Evolutionary conservation across 2,329 filamentous ascomycete genomes (phyloP).

Genomic region (Paecilomyces fulvus): DNA sequence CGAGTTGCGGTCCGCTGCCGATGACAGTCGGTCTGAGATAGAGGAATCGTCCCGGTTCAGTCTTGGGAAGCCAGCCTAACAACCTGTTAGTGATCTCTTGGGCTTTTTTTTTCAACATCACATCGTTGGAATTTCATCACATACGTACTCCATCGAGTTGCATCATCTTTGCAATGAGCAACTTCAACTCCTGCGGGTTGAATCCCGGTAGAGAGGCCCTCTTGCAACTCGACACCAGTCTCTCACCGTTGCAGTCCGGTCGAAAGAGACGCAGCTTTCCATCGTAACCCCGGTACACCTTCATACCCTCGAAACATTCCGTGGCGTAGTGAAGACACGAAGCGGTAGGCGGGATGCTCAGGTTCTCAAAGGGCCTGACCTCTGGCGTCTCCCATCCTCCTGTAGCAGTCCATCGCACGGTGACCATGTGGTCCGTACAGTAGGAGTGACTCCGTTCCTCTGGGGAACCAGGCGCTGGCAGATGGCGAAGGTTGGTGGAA

Average conservation of each 20-base stretch:
- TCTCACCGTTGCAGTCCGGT: slow-evolving; percentile 61
- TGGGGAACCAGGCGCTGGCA: slow-evolving; percentile 30
- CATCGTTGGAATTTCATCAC: slow-evolving; percentile 7
- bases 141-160: slow-evolving; percentile 48
- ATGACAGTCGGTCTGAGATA: slow-evolving; percentile 82
- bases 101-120: not conserved
- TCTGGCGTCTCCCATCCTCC: slow-evolving; percentile 66
- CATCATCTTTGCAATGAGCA: slow-evolving; percentile 65
- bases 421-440: slow-evolving; percentile 84
- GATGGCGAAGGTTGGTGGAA: slow-evolving; percentile 24
- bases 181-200: slow-evolving; percentile 61
- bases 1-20: slow-evolving; percentile 65
- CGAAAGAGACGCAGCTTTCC: slow-evolving; percentile 69
- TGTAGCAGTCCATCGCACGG: slow-evolving; percentile 56
- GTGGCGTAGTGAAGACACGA: slow-evolving; percentile 82
- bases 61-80: not conserved
- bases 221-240: slow-evolving; percentile 41
- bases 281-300: slow-evolving; percentile 61
- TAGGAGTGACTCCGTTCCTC: slow-evolving; percentile 21
- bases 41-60: slow-evolving; percentile 43
- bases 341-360: slow-evolving; percentile 71
- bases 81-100: not conserved
- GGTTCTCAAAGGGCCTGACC: slow-evolving; percentile 67
- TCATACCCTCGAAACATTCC: slow-evolving; percentile 83
- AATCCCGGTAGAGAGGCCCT: slow-evolving; percentile 71